Conservation (phyloP, 352 stramenopile genomes). For the Globisporangium polare region DNA sequence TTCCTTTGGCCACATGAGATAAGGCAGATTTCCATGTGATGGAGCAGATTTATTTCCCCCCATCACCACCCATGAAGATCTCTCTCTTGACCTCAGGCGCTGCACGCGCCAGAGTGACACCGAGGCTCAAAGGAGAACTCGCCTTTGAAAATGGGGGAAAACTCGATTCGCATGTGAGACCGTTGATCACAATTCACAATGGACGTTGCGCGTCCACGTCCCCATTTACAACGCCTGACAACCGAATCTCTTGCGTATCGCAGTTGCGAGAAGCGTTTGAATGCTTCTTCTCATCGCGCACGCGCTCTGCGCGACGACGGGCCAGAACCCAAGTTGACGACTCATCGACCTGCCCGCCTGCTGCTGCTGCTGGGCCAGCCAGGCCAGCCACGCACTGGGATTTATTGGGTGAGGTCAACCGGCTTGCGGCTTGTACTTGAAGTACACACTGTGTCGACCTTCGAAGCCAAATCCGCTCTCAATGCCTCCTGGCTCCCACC, state of each 20-base stretch:
- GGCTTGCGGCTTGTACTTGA: no score
- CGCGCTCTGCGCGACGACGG: neutral
- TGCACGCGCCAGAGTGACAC: no score
- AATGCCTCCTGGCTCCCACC: no score
- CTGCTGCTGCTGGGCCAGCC: no score
- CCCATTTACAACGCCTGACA: neutral
- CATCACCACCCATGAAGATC: conserved; percentile 8
- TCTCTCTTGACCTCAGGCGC: no score
- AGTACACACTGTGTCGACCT: no score
- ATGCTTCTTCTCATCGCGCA: neutral
- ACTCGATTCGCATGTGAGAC: no score
- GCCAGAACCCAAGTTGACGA: neutral
- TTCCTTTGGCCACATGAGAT: conserved; percentile 1
- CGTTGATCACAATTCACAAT: no score
- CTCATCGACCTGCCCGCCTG: neutral
- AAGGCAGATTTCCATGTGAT: neutral
- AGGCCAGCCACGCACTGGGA: no score
- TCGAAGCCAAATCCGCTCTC: no score
- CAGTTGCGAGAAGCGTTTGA: conserved; percentile 2
- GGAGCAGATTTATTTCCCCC: neutral
- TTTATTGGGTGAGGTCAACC: no score
- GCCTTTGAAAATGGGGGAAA: neutral
- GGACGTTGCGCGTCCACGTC: no score
- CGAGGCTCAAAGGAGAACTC: neutral
- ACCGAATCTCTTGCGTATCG: conserved; percentile 1